Evolutionary conservation across 495 filamentous ascomycete species (phyloP).

Genomic region (Cairneyella variabilis): DNA sequence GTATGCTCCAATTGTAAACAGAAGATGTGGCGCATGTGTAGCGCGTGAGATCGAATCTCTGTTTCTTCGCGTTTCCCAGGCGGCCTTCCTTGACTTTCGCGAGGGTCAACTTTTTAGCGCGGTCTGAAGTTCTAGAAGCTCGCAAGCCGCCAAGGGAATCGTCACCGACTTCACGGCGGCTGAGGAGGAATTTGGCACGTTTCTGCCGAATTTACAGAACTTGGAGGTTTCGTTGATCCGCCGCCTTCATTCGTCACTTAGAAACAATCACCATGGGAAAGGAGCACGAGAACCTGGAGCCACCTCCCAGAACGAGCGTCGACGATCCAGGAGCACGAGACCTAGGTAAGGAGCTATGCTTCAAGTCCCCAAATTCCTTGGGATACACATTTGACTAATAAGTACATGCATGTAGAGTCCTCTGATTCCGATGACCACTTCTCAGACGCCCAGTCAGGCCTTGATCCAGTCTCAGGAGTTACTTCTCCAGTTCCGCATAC

Average conservation of each 20-base stretch:
- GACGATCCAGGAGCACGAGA: slow-evolving; percentile 83
- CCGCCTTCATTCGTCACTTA: too few relatives aligned
- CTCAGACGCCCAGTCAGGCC: slow-evolving; percentile 80
- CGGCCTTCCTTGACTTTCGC: slow-evolving; percentile 1
- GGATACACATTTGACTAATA: slow-evolving; percentile 2
- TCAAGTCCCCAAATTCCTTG: background rate
- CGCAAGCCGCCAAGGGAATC: background rate
- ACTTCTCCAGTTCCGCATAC: slow-evolving; percentile 73
- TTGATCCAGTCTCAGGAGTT: slow-evolving; percentile 14
- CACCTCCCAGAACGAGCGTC: slow-evolving; percentile 59
- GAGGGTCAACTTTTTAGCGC: slow-evolving; percentile 10
- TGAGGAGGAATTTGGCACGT: background rate
- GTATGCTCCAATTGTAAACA: background rate
- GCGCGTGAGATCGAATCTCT: slow-evolving; percentile 4
- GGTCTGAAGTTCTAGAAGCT: background rate
- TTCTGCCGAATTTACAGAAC: too few relatives aligned
- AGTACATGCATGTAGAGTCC: slow-evolving; percentile 45
- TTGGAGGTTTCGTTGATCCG: too few relatives aligned
- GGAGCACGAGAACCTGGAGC: slow-evolving; percentile 49
- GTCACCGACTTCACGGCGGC: background rate
- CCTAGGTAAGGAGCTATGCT: slow-evolving; percentile 64
- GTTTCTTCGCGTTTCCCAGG: background rate
- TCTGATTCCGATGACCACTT: slow-evolving; percentile 86
- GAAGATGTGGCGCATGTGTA: slow-evolving; percentile 6
- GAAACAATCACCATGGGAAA: too few relatives aligned